phyloP scores from a whole-genome alignment of 768 basidiomycete genomes.

The Psilocybe tampanensis region DNA sequence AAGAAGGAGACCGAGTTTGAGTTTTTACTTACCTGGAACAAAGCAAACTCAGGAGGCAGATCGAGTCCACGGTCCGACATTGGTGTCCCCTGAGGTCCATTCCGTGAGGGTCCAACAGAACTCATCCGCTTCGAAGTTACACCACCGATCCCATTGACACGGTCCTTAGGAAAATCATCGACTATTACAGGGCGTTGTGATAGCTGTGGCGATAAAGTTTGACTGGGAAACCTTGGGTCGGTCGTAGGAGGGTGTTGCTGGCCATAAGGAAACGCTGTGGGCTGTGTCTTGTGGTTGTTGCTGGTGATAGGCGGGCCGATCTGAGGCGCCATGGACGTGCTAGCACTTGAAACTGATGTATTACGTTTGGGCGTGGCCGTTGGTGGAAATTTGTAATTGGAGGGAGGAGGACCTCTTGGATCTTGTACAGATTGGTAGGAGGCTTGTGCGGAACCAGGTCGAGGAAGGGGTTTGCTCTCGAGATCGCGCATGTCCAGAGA shows the following conservation, averaged over 20 bases:
- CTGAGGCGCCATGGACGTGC: background rate
- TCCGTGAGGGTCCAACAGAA: constrained; percentile 5
- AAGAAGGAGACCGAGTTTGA: constrained; percentile 9
- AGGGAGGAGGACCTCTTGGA: constrained; percentile 3
- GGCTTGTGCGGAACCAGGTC: constrained; percentile 18
- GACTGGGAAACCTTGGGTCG: constrained; percentile 9
- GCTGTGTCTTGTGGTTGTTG: constrained; percentile 9
- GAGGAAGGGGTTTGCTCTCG: constrained; percentile 21
- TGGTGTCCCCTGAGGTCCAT: constrained; percentile 13
- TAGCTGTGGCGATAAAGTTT: constrained; percentile 12
- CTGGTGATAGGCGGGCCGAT: constrained; percentile 1
- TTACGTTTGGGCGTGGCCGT: constrained; percentile 18
- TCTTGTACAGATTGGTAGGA: constrained; percentile 10
- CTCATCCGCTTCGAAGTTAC: constrained; percentile 11
- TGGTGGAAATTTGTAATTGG: constrained; percentile 13
- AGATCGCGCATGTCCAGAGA: constrained; percentile 20
- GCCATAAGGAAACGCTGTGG: constrained; percentile 5
- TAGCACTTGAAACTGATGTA: constrained; percentile 10
- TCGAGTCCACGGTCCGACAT: constrained; percentile 23
- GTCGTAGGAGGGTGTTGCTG: constrained; percentile 13
- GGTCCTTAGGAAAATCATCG: constrained; percentile 11
- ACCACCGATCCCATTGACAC: constrained; percentile 8
- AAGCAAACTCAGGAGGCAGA: constrained; percentile 31
- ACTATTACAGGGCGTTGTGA: background rate
- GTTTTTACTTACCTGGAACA: constrained; percentile 34